phyloP scores from a whole-genome alignment of 345 rosid species.

The Arabidopsis arenosa region DNA sequence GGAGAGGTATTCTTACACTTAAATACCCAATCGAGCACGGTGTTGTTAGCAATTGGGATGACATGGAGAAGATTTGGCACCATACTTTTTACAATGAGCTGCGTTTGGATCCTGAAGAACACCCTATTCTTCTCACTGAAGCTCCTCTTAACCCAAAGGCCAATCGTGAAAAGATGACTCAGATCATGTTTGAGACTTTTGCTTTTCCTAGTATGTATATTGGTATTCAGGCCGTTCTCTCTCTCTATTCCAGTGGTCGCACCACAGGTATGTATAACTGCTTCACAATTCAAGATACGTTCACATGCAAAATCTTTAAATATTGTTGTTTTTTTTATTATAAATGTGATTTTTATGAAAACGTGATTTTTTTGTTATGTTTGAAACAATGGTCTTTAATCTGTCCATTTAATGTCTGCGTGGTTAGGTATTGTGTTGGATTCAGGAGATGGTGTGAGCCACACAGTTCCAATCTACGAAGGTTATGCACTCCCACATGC shows the following conservation, averaged over 20 bases:
- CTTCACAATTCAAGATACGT: background rate
- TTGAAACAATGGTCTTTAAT: background rate
- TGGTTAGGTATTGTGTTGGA: constrained; percentile 47
- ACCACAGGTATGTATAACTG: constrained; percentile 49
- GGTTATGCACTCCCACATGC: constrained; percentile 56
- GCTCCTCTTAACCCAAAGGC: constrained; percentile 35
- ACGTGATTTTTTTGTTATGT: no score
- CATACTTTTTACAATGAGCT: constrained; percentile 33
- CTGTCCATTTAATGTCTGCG: background rate
- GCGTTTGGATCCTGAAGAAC: constrained; percentile 28
- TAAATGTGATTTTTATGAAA: no score
- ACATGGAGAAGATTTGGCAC: constrained; percentile 38
- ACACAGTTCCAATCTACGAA: constrained; percentile 35
- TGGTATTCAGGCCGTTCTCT: constrained; percentile 56
- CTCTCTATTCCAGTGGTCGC: constrained; percentile 60
- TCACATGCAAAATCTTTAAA: background rate
- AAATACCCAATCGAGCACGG: constrained; percentile 38
- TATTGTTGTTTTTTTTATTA: no score
- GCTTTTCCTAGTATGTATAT: constrained; percentile 49
- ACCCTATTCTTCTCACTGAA: constrained; percentile 35
- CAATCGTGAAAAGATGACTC: constrained; percentile 38
- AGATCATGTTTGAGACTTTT: constrained; percentile 39
- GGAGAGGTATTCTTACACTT: constrained; percentile 28
- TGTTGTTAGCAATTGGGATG: constrained; percentile 37
- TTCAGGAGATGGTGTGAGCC: constrained; percentile 42